phyloP scores from a whole-genome alignment of 2,329 filamentous ascomycete genomes.

The Tolypocladium nubicola region DNA sequence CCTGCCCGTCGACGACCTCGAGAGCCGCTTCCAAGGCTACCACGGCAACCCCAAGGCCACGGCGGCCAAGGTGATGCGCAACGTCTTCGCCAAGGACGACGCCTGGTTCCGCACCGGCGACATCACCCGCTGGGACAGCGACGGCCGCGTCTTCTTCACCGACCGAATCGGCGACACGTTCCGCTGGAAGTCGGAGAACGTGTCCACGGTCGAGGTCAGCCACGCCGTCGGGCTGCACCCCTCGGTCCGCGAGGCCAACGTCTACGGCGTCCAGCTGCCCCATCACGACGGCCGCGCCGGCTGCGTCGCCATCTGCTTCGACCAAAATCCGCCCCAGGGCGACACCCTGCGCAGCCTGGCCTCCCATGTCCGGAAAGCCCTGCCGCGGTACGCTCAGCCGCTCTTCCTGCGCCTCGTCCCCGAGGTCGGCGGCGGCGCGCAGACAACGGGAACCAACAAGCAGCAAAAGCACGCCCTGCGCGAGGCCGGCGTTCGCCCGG shows the following conservation, averaged over 20 bases:
- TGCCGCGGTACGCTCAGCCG: constrained; percentile 69
- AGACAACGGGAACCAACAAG: constrained; percentile 77
- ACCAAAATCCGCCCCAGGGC: constrained; percentile 31
- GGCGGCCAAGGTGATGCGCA: constrained; percentile 59
- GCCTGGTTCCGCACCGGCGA: constrained; percentile 82
- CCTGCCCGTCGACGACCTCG: constrained; percentile 55
- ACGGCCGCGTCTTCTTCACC: constrained; percentile 68
- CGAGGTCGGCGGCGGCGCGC: constrained; percentile 40
- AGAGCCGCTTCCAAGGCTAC: constrained; percentile 68
- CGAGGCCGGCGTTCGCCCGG: constrained; percentile 63
- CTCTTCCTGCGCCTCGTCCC: constrained; percentile 62
- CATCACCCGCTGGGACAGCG: constrained; percentile 56
- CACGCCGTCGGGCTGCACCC: constrained; percentile 59
- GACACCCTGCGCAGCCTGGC: constrained; percentile 49
- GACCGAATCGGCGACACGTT: constrained; percentile 74
- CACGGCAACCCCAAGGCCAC: constrained; percentile 64
- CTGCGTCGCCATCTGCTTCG: constrained; percentile 60
- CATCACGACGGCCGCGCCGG: constrained; percentile 77
- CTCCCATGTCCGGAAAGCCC: constrained; percentile 38
- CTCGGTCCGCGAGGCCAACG: constrained; percentile 65
- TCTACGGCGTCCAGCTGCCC: constrained; percentile 73
- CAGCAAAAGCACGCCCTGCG: constrained; percentile 70
- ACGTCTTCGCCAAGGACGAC: constrained; percentile 66
- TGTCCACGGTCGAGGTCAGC: constrained; percentile 74
- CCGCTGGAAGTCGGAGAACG: constrained; percentile 76